Conservation (phyloP, 2,329 filamentous ascomycete species). For the Ophiostoma quercus region DNA sequence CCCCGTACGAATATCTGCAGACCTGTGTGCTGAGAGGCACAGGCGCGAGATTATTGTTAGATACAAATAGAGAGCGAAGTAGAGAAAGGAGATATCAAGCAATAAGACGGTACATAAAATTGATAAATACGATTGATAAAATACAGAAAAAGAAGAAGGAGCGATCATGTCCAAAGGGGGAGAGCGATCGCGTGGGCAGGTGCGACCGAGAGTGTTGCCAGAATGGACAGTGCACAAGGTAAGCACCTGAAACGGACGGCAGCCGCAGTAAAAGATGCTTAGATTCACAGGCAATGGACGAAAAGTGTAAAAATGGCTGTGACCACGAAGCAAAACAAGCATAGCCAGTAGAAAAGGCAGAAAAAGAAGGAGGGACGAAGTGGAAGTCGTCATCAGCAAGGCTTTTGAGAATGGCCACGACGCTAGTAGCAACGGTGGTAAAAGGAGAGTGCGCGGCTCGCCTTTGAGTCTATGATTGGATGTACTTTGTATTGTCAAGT, state of each 20-base stretch:
- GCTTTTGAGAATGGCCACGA: not conserved
- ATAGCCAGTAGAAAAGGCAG: not conserved
- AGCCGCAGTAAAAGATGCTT: not conserved
- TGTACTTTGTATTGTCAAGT: too few relatives aligned
- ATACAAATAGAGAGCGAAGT: not conserved
- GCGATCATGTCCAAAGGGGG: constrained; percentile 14
- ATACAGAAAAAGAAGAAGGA: not conserved
- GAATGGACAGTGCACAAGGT: not conserved
- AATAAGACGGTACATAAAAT: not conserved
- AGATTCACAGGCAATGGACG: not conserved
- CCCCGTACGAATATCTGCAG: not conserved
- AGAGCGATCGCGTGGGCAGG: constrained; percentile 17
- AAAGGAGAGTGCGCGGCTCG: constrained; percentile 7
- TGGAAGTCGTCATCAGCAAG: constrained; percentile 6
- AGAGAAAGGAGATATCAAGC: not conserved
- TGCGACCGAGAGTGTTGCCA: not conserved
- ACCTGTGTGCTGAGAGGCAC: not conserved
- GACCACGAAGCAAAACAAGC: not conserved
- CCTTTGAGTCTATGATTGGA: not conserved
- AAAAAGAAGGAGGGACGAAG: not conserved
- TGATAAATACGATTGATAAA: not conserved
- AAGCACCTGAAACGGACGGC: not conserved
- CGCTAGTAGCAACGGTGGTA: not conserved
- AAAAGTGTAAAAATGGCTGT: not conserved
- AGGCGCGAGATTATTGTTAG: not conserved